These are phyloP conservation scores for Fusarium sp. DNA, from an alignment of 2,329 filamentous ascomycete species.

Conservation along the genomic window DNA sequence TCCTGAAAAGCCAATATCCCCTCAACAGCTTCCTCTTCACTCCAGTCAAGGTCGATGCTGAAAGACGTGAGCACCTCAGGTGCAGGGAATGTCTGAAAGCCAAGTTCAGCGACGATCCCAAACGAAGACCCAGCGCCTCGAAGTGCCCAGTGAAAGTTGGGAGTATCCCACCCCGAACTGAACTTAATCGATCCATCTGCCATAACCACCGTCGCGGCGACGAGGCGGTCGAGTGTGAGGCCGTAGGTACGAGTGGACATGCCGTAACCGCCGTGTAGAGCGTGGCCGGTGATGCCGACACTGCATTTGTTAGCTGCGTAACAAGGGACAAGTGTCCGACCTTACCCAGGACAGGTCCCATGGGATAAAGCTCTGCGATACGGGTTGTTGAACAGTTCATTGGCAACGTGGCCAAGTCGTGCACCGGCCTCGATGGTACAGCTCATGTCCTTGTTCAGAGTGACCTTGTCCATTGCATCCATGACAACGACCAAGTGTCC, in stretches of 20 bases:
- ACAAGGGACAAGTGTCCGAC: fast-evolving
- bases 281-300: constrained; percentile 45
- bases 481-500: constrained; percentile 55
- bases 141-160: constrained; percentile 46
- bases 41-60: constrained; percentile 35
- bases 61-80: constrained; percentile 36
- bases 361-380: constrained; percentile 57
- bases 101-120: constrained; percentile 45
- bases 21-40: constrained; percentile 16
- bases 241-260: constrained; percentile 44
- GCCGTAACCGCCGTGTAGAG: constrained; percentile 45
- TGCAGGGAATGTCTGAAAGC: constrained; percentile 41
- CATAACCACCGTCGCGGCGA: constrained; percentile 44
- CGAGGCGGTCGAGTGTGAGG: constrained; percentile 43
- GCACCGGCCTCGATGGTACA: constrained; percentile 54
- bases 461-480: constrained; percentile 51
- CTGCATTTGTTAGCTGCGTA: constrained; percentile 22
- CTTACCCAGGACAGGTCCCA: constrained; percentile 64
- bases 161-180: constrained; percentile 36
- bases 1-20: constrained; percentile 42
- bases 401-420: constrained; percentile 59
- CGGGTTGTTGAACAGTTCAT: constrained; percentile 51
- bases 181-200: constrained; percentile 40
- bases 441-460: constrained; percentile 30
- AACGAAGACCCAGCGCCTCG: constrained; percentile 47